These are phyloP conservation scores for Carex cristatella DNA, from an alignment of 176 grass and related monocot genomes.

Conservation along the genomic window DNA sequence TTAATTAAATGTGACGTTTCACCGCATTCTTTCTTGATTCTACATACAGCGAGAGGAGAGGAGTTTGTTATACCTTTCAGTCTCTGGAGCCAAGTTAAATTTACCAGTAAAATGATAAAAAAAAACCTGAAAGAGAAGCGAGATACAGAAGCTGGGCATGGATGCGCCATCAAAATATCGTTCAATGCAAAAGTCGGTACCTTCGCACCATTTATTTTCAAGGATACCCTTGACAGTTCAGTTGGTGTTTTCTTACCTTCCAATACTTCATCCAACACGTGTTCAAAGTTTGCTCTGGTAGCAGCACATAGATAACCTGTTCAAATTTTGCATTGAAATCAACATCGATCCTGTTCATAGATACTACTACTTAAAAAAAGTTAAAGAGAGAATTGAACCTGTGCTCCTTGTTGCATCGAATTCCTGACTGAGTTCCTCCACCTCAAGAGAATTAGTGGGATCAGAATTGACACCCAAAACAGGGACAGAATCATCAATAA, in stretches of 20 bases:
- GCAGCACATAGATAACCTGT: constrained; percentile 79
- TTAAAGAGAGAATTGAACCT: constrained; percentile 7
- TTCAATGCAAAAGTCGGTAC: constrained; percentile 71
- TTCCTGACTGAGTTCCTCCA: constrained; percentile 66
- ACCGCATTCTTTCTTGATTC: constrained; percentile 40
- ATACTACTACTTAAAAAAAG: neutral
- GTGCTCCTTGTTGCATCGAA: constrained; percentile 96
- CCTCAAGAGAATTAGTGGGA: constrained; percentile 69
- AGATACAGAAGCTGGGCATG: constrained; percentile 83
- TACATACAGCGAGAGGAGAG: constrained; percentile 7
- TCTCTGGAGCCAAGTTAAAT: neutral
- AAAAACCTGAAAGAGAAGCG: constrained; percentile 91
- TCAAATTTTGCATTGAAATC: neutral
- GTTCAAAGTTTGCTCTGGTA: constrained; percentile 65
- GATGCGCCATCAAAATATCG: constrained; percentile 84
- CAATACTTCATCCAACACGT: constrained; percentile 55
- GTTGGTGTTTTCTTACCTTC: constrained; percentile 46
- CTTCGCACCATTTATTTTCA: constrained; percentile 56
- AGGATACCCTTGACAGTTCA: constrained; percentile 63
- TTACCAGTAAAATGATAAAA: neutral
- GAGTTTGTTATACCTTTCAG: neutral
- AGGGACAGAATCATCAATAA: constrained; percentile 63
- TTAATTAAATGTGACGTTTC: constrained; percentile 52
- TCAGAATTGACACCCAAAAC: constrained; percentile 93
- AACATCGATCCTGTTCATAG: neutral